phyloP scores from a whole-genome alignment of 1,284 basidiomycete species.

The Sanghuangporus baumii region DNA sequence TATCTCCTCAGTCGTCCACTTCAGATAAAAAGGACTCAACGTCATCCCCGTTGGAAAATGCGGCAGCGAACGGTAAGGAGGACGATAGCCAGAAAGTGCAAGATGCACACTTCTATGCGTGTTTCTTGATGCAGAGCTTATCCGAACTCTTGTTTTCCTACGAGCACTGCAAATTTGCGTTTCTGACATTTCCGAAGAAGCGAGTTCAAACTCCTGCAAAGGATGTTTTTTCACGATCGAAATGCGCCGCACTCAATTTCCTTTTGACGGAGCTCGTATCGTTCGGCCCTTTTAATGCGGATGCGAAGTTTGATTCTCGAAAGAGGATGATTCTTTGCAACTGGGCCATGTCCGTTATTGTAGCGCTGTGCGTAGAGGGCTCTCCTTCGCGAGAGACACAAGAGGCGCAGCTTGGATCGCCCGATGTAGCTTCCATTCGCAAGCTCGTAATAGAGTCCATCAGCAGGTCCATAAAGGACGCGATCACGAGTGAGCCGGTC shows the following conservation, averaged over 20 bases:
- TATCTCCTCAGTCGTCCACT: neutral
- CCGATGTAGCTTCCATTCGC: slow-evolving; percentile 80
- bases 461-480: slow-evolving; percentile 84
- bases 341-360: slow-evolving; percentile 90
- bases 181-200: slow-evolving; percentile 75
- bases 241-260: slow-evolving; percentile 68
- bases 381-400: slow-evolving; percentile 63
- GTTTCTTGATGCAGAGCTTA: slow-evolving; percentile 88
- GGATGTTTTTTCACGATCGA: slow-evolving; percentile 49
- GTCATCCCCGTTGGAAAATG: neutral
- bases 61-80: neutral
- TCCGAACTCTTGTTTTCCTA: slow-evolving; percentile 95
- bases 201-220: slow-evolving; percentile 59
- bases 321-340: slow-evolving; percentile 65
- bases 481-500: slow-evolving; percentile 56
- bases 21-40: neutral
- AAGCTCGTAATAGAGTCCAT: slow-evolving; percentile 90
- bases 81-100: slow-evolving; percentile 5
- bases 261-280: slow-evolving; percentile 75
- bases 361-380: slow-evolving; percentile 87
- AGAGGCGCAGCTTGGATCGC: slow-evolving; percentile 73
- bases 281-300: slow-evolving; percentile 64
- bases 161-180: slow-evolving; percentile 83
- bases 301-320: slow-evolving; percentile 47
- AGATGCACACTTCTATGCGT: slow-evolving; percentile 51